Base-by-base conservation (phyloP, 1,284 basidiomycete genomes). In the Cutaneotrichosporon cyanovorans region DNA sequence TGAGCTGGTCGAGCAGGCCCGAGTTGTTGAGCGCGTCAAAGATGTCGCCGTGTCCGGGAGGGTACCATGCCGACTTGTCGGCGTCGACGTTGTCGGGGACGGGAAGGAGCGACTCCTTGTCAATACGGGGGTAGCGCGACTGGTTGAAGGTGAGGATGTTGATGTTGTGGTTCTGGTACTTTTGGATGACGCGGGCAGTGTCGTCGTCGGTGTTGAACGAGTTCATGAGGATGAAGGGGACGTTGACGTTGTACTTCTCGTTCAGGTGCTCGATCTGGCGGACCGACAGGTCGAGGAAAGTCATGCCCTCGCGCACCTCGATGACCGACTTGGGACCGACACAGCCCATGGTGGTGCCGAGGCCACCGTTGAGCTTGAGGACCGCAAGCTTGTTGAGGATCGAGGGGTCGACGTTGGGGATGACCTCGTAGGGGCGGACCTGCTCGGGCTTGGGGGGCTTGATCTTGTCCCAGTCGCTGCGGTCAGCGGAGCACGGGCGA, bases 161-260 rank as follows among this genome's bases (percentile, higher is more conserved):
- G 62, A 95, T 81, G 72, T 93, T 91, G 76, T 95, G 91, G 78
- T 97, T 97, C 45, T 69, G 89, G 74, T 98, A 98, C 76, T 99
- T 99, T 74, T 97, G 95, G 76, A 98, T 98, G 77, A 97, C 95
- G 53, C 92, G 85, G 49, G 89, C 80, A 40, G 91, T 95, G 72
- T 95, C 91, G 45, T 93, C 90, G 71, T 93, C 92, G 35, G 95
- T 97, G 79, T 98, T 97, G 83, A 98, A 97, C 56, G 91, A 96
- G 68, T 95, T 97, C 93, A 98, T 98, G 69, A 98, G 83, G 75
- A 97, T 93, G 70, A 98, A 87, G 14, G 93, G 92, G 38, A 97
- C 92, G 74, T 80, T 95, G 60, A 79, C 78, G 60, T 76, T 75
- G 74, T 80, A 75, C 40, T 74, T 67, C 48, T 73, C 73, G 74